phyloP scores from a whole-genome alignment of 306 rosid genomes.

The Pueraria montana region DNA sequence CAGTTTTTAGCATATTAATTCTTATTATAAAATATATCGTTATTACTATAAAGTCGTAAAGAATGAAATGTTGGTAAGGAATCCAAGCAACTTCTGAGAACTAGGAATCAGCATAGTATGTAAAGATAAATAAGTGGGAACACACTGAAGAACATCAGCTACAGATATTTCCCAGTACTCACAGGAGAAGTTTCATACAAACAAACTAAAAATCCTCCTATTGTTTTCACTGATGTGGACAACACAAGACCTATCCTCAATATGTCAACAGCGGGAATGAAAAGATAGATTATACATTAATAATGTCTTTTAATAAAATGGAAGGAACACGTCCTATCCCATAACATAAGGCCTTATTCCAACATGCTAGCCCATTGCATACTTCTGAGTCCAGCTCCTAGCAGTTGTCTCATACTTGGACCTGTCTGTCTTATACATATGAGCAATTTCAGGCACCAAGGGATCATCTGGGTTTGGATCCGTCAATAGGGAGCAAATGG shows the following conservation, averaged over 20 bases:
- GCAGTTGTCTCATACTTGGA: conserved; percentile 91
- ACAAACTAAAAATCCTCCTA: not conserved
- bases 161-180: conserved; percentile 10
- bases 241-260: conserved; percentile 47
- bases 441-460: conserved; percentile 87
- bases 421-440: conserved; percentile 81
- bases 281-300: conserved; percentile 51
- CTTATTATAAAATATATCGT: too few species aligned
- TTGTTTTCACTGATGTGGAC: conserved; percentile 1
- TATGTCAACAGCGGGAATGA: conserved; percentile 46
- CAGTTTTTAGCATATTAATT: not conserved
- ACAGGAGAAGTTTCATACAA: conserved; percentile 27
- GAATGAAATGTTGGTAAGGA: not conserved
- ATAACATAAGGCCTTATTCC: conserved; percentile 26
- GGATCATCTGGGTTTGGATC: conserved; percentile 93
- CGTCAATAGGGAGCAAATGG: conserved; percentile 87
- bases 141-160: conserved; percentile 26
- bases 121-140: not conserved
- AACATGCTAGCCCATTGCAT: conserved; percentile 83
- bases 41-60: not conserved
- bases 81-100: not conserved
- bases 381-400: conserved; percentile 94
- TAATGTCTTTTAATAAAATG: conserved; percentile 43
- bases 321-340: conserved; percentile 47
- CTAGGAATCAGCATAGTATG: not conserved